Evolutionary conservation across 2,329 filamentous ascomycete species (phyloP).

Genomic region (Arthrinium phaeospermum): DNA sequence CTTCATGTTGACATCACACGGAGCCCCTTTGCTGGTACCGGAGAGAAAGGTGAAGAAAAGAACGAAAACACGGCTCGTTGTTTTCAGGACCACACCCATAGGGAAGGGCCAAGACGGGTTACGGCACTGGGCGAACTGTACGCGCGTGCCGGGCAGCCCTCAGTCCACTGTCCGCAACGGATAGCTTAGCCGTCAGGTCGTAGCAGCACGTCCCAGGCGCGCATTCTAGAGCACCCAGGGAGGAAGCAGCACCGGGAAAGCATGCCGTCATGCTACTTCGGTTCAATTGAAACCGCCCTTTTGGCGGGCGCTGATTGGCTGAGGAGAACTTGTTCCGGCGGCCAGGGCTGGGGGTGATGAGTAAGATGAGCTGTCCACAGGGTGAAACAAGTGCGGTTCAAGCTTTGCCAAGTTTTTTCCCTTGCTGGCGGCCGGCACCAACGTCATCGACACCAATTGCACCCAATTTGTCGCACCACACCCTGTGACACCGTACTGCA

Average conservation of each 20-base stretch:
- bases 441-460: not conserved
- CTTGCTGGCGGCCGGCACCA: constrained; percentile 15
- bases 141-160: not conserved
- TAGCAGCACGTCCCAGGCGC: not conserved
- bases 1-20: not conserved
- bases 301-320: not conserved
- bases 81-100: not conserved
- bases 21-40: not conserved
- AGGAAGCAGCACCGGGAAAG: not conserved
- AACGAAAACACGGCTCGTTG: not conserved
- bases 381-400: constrained; percentile 32
- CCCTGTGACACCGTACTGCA: too few relatives aligned
- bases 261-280: constrained; percentile 7
- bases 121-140: not conserved
- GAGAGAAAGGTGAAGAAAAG: not conserved
- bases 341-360: not conserved
- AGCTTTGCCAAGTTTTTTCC: constrained; percentile 35
- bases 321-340: not conserved
- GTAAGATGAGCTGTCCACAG: constrained; percentile 4
- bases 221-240: not conserved
- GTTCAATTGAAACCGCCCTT: not conserved
- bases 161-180: not conserved
- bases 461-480: not conserved
- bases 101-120: constrained; percentile 8
- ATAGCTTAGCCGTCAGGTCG: not conserved